phyloP scores from a whole-genome alignment of 176 grass and related monocot genomes.

The Triticum dicoccoides region DNA sequence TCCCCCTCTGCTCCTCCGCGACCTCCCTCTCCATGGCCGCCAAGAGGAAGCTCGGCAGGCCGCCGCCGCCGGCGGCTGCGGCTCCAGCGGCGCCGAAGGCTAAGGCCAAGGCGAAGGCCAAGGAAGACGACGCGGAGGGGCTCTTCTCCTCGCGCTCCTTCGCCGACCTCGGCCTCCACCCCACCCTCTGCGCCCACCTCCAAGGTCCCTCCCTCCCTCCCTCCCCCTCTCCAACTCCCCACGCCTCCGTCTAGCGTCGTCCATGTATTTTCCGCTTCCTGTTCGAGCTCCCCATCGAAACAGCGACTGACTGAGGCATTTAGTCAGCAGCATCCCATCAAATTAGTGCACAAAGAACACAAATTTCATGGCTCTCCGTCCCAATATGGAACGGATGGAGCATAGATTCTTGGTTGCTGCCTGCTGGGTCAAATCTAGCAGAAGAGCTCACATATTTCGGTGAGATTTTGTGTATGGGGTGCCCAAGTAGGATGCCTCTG shows the following conservation, averaged over 20 bases:
- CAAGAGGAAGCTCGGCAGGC: conserved; percentile 44
- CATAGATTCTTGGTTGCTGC: background rate
- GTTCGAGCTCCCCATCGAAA: background rate
- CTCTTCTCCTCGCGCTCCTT: conserved; percentile 77
- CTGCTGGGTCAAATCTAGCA: background rate
- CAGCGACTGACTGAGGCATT: background rate
- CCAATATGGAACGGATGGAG: background rate
- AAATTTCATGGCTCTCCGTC: background rate
- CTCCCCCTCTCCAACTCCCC: background rate
- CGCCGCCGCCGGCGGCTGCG: conserved; percentile 3
- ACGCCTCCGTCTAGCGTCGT: background rate
- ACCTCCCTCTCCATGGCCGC: background rate
- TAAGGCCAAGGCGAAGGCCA: conserved; percentile 13
- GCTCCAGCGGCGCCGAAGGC: background rate
- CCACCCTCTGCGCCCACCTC: conserved; percentile 74
- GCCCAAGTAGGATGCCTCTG: too few relatives aligned
- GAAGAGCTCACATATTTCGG: background rate
- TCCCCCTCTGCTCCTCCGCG: background rate
- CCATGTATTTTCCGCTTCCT: background rate
- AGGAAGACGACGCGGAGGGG: conserved; percentile 4
- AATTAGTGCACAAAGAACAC: background rate
- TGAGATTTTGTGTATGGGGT: too few relatives aligned
- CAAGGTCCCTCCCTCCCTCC: conserved; percentile 40
- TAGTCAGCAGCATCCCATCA: background rate
- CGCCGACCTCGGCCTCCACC: conserved; percentile 64